phyloP scores from a whole-genome alignment of 768 basidiomycete species.

The Fomitopsis serialis region DNA sequence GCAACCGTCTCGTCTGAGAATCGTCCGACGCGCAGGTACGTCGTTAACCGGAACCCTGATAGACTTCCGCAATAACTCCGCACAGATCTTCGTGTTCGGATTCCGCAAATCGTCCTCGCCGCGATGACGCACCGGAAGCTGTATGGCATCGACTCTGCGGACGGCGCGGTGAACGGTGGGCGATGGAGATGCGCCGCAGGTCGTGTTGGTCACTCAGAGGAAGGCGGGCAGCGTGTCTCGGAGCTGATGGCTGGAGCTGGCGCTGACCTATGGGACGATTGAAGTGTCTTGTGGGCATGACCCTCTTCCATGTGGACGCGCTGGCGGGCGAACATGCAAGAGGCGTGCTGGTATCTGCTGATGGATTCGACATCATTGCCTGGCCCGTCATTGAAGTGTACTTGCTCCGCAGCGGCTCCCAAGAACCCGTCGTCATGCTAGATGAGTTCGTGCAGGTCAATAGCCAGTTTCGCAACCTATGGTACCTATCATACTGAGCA shows the following conservation, averaged over 20 bases:
- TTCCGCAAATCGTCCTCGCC: constrained; percentile 79
- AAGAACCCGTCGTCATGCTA: constrained; percentile 56
- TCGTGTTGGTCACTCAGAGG: constrained; percentile 59
- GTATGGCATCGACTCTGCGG: constrained; percentile 77
- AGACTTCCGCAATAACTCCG: not conserved
- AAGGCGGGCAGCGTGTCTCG: constrained; percentile 49
- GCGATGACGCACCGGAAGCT: constrained; percentile 71
- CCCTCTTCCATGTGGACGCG: constrained; percentile 72
- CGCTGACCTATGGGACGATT: not conserved
- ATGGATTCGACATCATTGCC: constrained; percentile 52
- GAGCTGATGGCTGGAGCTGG: not conserved
- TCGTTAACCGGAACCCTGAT: not conserved
- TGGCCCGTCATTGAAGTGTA: constrained; percentile 58
- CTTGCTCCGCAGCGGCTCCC: constrained; percentile 36
- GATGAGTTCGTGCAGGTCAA: constrained; percentile 74
- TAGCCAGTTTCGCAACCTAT: not conserved
- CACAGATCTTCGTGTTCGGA: constrained; percentile 72
- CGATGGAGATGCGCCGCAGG: constrained; percentile 44
- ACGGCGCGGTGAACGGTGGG: constrained; percentile 56
- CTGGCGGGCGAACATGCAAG: constrained; percentile 60
- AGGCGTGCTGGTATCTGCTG: constrained; percentile 21
- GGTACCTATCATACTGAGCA: not conserved
- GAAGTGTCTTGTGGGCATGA: constrained; percentile 62
- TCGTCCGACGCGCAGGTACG: constrained; percentile 52
- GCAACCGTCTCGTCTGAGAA: constrained; percentile 49